Conservation (phyloP, 768 basidiomycete species). For the Astraeus odoratus region DNA sequence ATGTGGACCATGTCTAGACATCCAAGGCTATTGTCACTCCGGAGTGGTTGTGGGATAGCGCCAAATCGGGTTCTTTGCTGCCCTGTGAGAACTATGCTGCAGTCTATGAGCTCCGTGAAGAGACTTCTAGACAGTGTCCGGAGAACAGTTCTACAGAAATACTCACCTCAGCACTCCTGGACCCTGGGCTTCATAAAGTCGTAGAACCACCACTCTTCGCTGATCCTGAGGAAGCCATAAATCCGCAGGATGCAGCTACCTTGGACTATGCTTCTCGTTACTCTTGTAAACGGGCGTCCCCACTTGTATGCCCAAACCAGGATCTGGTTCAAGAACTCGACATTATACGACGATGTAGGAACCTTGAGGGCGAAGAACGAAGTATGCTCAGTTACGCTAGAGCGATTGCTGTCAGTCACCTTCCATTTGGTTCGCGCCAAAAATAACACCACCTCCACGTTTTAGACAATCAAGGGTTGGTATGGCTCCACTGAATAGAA, state of each 20-base stretch:
- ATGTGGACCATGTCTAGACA: slow-evolving; percentile 33
- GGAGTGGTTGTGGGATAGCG: slow-evolving; percentile 61
- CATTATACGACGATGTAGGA: slow-evolving; percentile 49
- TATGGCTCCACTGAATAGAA: not conserved
- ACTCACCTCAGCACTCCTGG: not conserved
- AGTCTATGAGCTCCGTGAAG: slow-evolving; percentile 41
- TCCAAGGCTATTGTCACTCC: slow-evolving; percentile 64
- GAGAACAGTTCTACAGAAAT: slow-evolving; percentile 11
- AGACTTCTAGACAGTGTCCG: slow-evolving; percentile 40
- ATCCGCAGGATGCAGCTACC: slow-evolving; percentile 10
- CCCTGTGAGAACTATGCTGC: slow-evolving; percentile 55
- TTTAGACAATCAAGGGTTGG: slow-evolving; percentile 43
- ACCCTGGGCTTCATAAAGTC: not conserved
- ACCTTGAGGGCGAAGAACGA: slow-evolving; percentile 59
- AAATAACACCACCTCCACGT: not conserved
- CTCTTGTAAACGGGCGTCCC: slow-evolving; percentile 58
- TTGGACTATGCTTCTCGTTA: slow-evolving; percentile 34
- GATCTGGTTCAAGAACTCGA: slow-evolving; percentile 49
- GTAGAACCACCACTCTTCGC: not conserved
- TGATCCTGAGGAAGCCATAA: slow-evolving; percentile 16
- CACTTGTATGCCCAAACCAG: slow-evolving; percentile 66
- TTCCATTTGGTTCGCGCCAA: not conserved
- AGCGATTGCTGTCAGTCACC: slow-evolving; percentile 53
- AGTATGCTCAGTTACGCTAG: slow-evolving; percentile 70
- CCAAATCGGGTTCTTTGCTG: slow-evolving; percentile 34